A percentile compares a stretch with the other conserved stretches of the same genome.
Conservation (phyloP, 1,284 basidiomycete species). For the Trichosporon sp. region DNA sequence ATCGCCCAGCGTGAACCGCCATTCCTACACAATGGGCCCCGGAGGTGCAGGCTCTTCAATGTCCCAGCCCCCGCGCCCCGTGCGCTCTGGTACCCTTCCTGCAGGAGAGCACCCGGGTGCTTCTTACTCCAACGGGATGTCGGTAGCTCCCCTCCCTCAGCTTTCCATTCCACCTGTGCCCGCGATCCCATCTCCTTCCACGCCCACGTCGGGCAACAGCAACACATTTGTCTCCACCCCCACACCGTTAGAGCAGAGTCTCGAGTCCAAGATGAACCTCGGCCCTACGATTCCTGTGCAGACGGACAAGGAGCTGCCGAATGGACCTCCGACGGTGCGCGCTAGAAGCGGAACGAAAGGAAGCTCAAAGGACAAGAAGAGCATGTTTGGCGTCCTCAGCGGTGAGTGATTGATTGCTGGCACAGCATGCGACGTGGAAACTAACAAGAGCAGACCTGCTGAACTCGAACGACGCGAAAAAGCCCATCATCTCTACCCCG, state of each 20-base stretch:
- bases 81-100: constrained; percentile 44
- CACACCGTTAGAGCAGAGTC: constrained; percentile 34
- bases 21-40: constrained; percentile 25
- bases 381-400: constrained; percentile 47
- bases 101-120: constrained; percentile 27
- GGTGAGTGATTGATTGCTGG: constrained; percentile 29
- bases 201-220: constrained; percentile 9
- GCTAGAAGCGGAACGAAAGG: constrained; percentile 46
- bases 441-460: constrained; percentile 58
- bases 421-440: neutral
- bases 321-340: constrained; percentile 34
- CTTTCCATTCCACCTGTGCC: neutral
- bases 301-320: constrained; percentile 26
- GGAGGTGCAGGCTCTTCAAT: neutral
- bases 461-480: constrained; percentile 51
- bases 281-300: constrained; percentile 23
- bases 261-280: constrained; percentile 35
- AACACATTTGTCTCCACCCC: constrained; percentile 20
- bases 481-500: constrained; percentile 85
- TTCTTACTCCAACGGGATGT: constrained; percentile 4
- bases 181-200: constrained; percentile 2
- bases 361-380: constrained; percentile 49
- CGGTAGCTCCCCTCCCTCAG: neutral
- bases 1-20: constrained; percentile 44
- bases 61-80: constrained; percentile 36